phyloP scores from a whole-genome alignment of 768 basidiomycete species.

The Collybia sordida region DNA sequence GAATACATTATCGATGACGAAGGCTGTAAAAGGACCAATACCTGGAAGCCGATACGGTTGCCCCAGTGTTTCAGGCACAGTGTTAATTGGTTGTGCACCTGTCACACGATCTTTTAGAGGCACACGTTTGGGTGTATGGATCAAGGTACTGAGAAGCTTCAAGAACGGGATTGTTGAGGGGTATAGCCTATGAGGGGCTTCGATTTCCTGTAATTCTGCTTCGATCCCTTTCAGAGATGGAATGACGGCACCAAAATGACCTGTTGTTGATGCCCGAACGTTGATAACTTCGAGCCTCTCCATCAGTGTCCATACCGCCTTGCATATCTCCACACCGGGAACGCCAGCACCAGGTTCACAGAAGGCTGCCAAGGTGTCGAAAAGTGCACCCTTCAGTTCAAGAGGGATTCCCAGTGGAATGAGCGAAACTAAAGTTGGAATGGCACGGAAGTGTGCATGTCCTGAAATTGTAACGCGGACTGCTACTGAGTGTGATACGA shows the following conservation, averaged over 20 bases:
- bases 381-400: conserved; percentile 86
- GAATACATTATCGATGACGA: conserved; percentile 89
- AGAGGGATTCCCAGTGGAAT: conserved; percentile 81
- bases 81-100: conserved; percentile 63
- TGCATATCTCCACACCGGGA: conserved; percentile 77
- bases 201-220: conserved; percentile 85
- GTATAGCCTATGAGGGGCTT: conserved; percentile 74
- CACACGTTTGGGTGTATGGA: conserved; percentile 79
- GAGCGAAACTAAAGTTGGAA: conserved; percentile 76
- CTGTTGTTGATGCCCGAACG: conserved; percentile 46
- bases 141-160: conserved; percentile 73
- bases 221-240: conserved; percentile 76
- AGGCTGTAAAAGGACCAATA: conserved; percentile 78
- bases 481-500: conserved; percentile 71
- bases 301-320: conserved; percentile 80
- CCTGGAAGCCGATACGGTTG: conserved; percentile 80
- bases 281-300: conserved; percentile 85
- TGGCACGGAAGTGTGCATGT: conserved; percentile 77
- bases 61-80: conserved; percentile 79
- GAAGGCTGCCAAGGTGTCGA: conserved; percentile 80
- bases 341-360: conserved; percentile 76
- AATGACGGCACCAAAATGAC: conserved; percentile 42
- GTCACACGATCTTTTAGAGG: conserved; percentile 57
- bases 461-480: conserved; percentile 78
- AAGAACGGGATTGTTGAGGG: conserved; percentile 90